Evolutionary conservation across 306 rosid genomes (phyloP), one percentile per base, ranked within the genome.

Genomic region (Trifolium pratense): DNA sequence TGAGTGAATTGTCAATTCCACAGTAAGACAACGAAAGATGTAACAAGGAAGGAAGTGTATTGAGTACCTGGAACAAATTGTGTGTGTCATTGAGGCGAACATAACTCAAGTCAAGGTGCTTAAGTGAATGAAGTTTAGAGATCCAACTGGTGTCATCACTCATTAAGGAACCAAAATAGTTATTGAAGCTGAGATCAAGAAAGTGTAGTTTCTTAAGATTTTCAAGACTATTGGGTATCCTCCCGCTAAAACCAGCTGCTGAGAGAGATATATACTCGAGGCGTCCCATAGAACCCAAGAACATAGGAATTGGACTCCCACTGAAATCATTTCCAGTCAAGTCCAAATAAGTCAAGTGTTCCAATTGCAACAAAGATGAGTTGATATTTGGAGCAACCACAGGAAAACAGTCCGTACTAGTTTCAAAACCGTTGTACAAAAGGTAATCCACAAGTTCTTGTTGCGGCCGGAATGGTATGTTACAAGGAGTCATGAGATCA

Each of bases 321-420:
- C 9, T 3, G 62, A 76, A 79, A 13, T 43, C 0, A 65, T 79
- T 72, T 43, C 56, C 74, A 9, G 3, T 10, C 21, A 79, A 72
- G 40, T 72, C 78, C 37, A 79, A 73, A 13, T 65, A 46, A 72
- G 32, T 72, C 70, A 79, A 43, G 58, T 68, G 5, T 60, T 68
- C 16, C 60, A 74, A 51, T 7, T 60, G 29, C 51, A 46, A 5
- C 25, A 74, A n/a, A 25, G 79, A 73, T 3, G 75, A 23, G 10
- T 1, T 65, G 2, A 65, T 17, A 40, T 29, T 40, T 39, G 20
- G 34, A 39, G 70, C 34, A 10, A 0, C 0, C 12, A 40, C 4
- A 0, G 14, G 5, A 8, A 36, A 8, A 36, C 39, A 34, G 39
- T 7, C 9, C 39, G 9, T 7, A 34, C 72, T 65, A 52, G 18